Evolutionary conservation across 805 yeast genomes (phyloP).

Genomic region (Lipomyces yamanashiensis): DNA sequence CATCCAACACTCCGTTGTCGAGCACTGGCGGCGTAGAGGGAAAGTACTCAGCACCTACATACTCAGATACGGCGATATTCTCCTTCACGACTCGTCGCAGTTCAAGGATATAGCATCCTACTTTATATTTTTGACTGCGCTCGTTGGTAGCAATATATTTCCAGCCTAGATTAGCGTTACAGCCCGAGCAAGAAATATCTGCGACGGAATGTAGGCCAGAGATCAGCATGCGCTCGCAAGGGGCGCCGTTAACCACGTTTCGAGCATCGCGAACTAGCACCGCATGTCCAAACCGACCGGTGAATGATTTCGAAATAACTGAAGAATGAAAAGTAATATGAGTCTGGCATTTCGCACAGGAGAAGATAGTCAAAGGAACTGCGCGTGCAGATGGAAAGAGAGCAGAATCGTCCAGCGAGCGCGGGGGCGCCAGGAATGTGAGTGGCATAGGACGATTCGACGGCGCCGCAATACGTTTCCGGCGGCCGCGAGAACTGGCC

Average conservation of each 20-base stretch:
- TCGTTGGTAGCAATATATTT: slow-evolving; percentile 56
- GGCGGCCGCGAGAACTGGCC: slow-evolving; percentile 1
- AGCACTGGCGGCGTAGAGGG: neutral
- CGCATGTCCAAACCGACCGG: slow-evolving; percentile 31
- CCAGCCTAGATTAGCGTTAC: slow-evolving; percentile 64
- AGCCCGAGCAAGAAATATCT: slow-evolving; percentile 59
- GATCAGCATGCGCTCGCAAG: slow-evolving; percentile 47
- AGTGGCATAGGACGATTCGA: neutral
- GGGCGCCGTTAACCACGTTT: slow-evolving; percentile 17
- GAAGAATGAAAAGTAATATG: slow-evolving; percentile 19
- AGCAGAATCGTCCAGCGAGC: neutral
- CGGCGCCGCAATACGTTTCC: neutral
- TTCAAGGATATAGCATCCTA: slow-evolving; percentile 62
- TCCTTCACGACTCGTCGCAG: slow-evolving; percentile 31
- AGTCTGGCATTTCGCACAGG: slow-evolving; percentile 26
- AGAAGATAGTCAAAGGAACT: slow-evolving; percentile 18
- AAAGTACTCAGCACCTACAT: neutral
- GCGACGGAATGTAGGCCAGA: slow-evolving; percentile 62
- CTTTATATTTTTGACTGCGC: slow-evolving; percentile 58
- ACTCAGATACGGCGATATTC: slow-evolving; percentile 5
- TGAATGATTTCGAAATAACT: slow-evolving; percentile 28
- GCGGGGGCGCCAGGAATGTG: slow-evolving; percentile 5
- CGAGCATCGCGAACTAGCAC: slow-evolving; percentile 24
- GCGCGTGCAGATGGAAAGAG: slow-evolving; percentile 15
- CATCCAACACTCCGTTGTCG: neutral